Evolutionary conservation across 257 asterid genomes (phyloP), one percentile per base, ranked within the genome.

Genomic region (Salvia hispanica): DNA sequence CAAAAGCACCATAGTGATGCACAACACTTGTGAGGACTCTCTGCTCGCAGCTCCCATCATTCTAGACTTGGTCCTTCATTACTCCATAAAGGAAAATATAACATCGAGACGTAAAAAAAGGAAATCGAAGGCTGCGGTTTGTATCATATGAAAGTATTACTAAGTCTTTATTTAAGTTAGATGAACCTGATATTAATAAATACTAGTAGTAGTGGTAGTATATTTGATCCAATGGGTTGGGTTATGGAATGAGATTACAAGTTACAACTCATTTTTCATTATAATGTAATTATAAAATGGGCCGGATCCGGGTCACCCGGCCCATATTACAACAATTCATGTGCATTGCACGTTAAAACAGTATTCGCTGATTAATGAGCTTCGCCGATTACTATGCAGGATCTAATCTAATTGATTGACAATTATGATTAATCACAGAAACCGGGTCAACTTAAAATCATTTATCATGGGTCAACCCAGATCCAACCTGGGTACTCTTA

Each of bases 21-120:
- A 91, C 88, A 94, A 91, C 71, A 87, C 95, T 5, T 94, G 99
- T 36, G 97, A 94, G 83, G 99, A 94, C 78, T 94, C 99, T 16
- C 96, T 94, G 58, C 77, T 94, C 58, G 99, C 99, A 4, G 94
- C 99, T 61, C 99, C 99, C 1, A 94, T 94, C 75, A 91, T 94
- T 77, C 69, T 94, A 70, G 99, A 94, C 79, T 81, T 94, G 81
- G 97, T 94, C 74, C 99, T 94, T 63, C 91, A 39, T 5, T 39
- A 10, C 10, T 7, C 7, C 8, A 6, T 40, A 6, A 40, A 40
- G 3, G 12, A 40, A 40, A 40, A 39, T 39, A 5, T 39, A 39
- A 39, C 2, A 5, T 39, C 7, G 0, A 39, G 43, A 7, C 43
- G 0, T 39, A 39, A 6, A 25, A 25, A 39, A 39, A 39, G 10